phyloP scores from a whole-genome alignment of 192 early-diverging fungal species.

The Paraglomus brasilianum region DNA sequence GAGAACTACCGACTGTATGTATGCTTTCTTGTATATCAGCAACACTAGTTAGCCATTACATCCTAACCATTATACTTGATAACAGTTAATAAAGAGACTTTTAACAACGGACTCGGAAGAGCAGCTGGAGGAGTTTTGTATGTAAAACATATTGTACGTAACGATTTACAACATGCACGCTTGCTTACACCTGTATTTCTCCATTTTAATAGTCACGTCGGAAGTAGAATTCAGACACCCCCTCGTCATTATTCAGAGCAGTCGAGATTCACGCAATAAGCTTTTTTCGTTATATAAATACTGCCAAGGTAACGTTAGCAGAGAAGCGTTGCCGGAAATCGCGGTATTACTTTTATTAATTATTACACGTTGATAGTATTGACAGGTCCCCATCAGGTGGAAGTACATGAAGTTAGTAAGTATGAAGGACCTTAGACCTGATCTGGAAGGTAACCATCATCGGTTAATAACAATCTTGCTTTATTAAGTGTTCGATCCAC shows the following conservation, averaged over 20 bases:
- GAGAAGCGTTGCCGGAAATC: not conserved
- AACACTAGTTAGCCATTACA: no score
- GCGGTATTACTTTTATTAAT: not conserved
- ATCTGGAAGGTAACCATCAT: not conserved
- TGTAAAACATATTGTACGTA: no score
- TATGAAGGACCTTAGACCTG: not conserved
- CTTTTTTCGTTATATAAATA: conserved; percentile 2
- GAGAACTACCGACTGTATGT: no score
- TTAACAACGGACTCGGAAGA: no score
- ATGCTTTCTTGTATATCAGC: no score
- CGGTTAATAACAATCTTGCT: not conserved
- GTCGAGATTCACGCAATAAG: not conserved
- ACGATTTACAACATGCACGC: no score
- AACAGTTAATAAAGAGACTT: no score
- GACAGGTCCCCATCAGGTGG: not conserved
- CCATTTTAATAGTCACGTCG: not conserved
- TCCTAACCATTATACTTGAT: no score
- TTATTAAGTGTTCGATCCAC: not conserved
- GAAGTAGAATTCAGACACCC: conserved; percentile 5
- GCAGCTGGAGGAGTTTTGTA: no score
- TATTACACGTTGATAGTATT: not conserved
- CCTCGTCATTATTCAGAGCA: not conserved
- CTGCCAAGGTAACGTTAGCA: not conserved
- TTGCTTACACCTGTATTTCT: no score
- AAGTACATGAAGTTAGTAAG: conserved; percentile 15